These are phyloP conservation scores for Paraconiothyrium brasiliense DNA, from an alignment of 2,329 filamentous ascomycete genomes.

Conservation along the genomic window DNA sequence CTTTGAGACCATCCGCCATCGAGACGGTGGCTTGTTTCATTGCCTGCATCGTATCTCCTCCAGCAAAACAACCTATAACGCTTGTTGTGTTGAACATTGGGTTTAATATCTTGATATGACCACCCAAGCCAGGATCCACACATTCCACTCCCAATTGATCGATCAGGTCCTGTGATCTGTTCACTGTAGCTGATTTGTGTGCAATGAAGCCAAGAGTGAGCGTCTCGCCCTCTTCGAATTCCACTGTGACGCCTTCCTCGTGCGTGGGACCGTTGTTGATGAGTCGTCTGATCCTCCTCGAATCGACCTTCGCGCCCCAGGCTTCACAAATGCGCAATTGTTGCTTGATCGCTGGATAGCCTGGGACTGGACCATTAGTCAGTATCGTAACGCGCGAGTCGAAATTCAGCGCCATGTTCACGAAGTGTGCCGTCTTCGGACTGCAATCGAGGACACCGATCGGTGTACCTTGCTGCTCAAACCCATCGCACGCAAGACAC, in stretches of 20 bases:
- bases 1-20: constrained; percentile 42
- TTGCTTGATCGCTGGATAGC: constrained; percentile 25
- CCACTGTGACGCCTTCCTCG: constrained; percentile 37
- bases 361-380: constrained; percentile 32
- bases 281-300: constrained; percentile 33
- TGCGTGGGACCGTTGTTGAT: constrained; percentile 40
- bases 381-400: constrained; percentile 40
- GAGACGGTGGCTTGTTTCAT: constrained; percentile 46
- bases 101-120: constrained; percentile 53
- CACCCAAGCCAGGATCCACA: constrained; percentile 51
- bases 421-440: constrained; percentile 35
- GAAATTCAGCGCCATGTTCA: constrained; percentile 38
- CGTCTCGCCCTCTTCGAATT: constrained; percentile 38
- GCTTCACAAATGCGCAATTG: constrained; percentile 32
- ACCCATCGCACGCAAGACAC: constrained; percentile 69
- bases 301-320: constrained; percentile 36
- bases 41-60: constrained; percentile 57
- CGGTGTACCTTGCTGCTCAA: constrained; percentile 61
- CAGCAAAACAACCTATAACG: constrained; percentile 63
- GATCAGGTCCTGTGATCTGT: constrained; percentile 40
- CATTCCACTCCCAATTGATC: constrained; percentile 47
- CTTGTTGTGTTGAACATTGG: constrained; percentile 61
- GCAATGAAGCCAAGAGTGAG: constrained; percentile 40
- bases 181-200: constrained; percentile 40
- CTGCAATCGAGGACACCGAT: constrained; percentile 39